phyloP scores from a whole-genome alignment of 768 basidiomycete genomes.

The Rhodocollybia butyracea region DNA sequence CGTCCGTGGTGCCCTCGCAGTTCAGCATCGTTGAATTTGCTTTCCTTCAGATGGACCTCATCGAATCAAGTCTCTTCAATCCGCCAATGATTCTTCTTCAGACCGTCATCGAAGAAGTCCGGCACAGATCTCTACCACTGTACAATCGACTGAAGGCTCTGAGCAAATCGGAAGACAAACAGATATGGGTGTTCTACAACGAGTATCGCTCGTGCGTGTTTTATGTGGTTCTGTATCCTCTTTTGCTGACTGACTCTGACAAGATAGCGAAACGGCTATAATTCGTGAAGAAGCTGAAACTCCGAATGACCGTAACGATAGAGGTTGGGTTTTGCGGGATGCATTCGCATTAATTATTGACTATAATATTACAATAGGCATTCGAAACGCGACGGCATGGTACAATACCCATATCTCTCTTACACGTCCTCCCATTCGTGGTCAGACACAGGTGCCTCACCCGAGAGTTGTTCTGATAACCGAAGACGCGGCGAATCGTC shows the following conservation, averaged over 20 bases:
- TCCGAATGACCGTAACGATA: slow-evolving; percentile 92
- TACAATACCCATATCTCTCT: slow-evolving; percentile 72
- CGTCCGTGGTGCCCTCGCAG: slow-evolving; percentile 16
- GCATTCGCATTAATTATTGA: not conserved
- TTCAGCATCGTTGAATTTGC: not conserved
- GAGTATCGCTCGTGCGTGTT: slow-evolving; percentile 73
- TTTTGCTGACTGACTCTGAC: not conserved
- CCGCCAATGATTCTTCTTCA: slow-evolving; percentile 88
- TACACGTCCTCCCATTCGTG: slow-evolving; percentile 48
- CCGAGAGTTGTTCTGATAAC: slow-evolving; percentile 80
- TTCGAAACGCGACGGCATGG: slow-evolving; percentile 85
- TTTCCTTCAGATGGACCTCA: slow-evolving; percentile 78
- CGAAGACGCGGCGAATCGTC: slow-evolving; percentile 83
- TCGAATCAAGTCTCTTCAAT: slow-evolving; percentile 73
- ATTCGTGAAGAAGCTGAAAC: slow-evolving; percentile 74
- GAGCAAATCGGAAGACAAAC: slow-evolving; percentile 80
- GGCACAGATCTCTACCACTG: slow-evolving; percentile 88
- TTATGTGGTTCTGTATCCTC: not conserved
- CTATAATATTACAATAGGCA: slow-evolving; percentile 48
- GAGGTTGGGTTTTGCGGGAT: slow-evolving; percentile 52
- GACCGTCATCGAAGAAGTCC: slow-evolving; percentile 94
- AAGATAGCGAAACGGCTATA: slow-evolving; percentile 71
- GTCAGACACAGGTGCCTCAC: slow-evolving; percentile 37
- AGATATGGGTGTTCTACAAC: slow-evolving; percentile 84
- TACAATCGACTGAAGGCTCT: slow-evolving; percentile 90